phyloP scores from a whole-genome alignment of 306 rosid species.

The Begonia masoniana region DNA sequence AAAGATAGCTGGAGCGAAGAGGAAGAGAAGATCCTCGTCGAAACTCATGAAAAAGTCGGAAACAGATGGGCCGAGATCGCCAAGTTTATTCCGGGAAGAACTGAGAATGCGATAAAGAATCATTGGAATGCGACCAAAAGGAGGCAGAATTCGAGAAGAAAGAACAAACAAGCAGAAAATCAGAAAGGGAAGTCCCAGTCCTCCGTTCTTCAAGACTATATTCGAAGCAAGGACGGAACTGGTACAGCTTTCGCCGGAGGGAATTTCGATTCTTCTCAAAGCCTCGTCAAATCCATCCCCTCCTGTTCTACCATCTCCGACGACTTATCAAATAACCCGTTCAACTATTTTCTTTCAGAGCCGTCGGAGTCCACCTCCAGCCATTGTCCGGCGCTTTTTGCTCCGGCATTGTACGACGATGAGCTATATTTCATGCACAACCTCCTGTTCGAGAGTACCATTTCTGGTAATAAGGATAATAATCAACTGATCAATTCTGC shows the following conservation, averaged over 20 bases:
- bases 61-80: conserved; percentile 90
- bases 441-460: conserved; percentile 17
- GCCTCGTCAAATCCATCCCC: neutral
- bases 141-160: conserved; percentile 70
- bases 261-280: conserved; percentile 8
- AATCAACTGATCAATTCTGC: neutral
- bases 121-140: conserved; percentile 95
- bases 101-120: conserved; percentile 79
- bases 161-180: conserved; percentile 34
- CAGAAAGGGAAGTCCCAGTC: conserved; percentile 29
- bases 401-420: conserved; percentile 24
- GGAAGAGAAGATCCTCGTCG: conserved; percentile 60
- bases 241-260: conserved; percentile 1
- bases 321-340: conserved; percentile 11
- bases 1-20: conserved; percentile 76
- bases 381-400: conserved; percentile 6
- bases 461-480: neutral
- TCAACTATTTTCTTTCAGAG: conserved; percentile 11
- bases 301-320: conserved; percentile 1
- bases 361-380: conserved; percentile 24
- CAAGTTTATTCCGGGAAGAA: conserved; percentile 58
- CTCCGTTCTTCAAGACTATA: conserved; percentile 69
- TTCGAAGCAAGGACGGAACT: conserved; percentile 4
- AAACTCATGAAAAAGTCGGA: conserved; percentile 50
- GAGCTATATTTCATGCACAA: conserved; percentile 58